Percentiles rank a stretch among this genome's conserved stretches.
Conservation (phyloP, 2,329 filamentous ascomycete genomes). For the Bisporella sp. region DNA sequence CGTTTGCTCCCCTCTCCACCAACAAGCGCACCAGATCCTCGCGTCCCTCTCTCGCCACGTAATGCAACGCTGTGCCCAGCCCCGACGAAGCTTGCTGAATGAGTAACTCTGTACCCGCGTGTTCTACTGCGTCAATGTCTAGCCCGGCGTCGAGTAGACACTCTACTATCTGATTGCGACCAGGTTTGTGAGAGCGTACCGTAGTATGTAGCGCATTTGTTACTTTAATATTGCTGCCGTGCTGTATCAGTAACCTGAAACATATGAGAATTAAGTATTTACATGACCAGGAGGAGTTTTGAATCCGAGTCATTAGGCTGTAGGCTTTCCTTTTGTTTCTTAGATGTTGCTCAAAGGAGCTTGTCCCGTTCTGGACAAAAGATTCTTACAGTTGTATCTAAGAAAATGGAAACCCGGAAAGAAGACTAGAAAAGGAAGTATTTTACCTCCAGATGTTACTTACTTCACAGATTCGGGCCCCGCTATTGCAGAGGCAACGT, state of each 20-base stretch:
- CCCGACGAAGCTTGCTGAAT: neutral
- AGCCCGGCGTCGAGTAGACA: neutral
- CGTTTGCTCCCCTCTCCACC: neutral
- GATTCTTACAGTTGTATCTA: too few relatives aligned
- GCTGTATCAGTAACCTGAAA: neutral
- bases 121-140: neutral
- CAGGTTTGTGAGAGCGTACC: neutral
- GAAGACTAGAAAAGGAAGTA: too few relatives aligned
- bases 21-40: neutral
- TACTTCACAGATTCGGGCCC: too few relatives aligned
- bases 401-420: too few relatives aligned
- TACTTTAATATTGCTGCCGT: neutral
- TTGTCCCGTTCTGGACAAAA: neutral
- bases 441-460: too few relatives aligned
- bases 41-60: neutral
- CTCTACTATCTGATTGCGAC: neutral
- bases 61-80: neutral
- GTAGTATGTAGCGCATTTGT: neutral
- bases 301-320: too few relatives aligned
- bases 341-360: neutral
- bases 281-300: too few relatives aligned
- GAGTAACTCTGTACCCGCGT: neutral
- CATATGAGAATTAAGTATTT: too few relatives aligned
- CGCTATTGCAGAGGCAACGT: too few relatives aligned
- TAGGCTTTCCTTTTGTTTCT: neutral